Evolutionary conservation across 768 basidiomycete species (phyloP), one percentile per base, ranked within the genome.

Genomic region (Russula vinacea): DNA sequence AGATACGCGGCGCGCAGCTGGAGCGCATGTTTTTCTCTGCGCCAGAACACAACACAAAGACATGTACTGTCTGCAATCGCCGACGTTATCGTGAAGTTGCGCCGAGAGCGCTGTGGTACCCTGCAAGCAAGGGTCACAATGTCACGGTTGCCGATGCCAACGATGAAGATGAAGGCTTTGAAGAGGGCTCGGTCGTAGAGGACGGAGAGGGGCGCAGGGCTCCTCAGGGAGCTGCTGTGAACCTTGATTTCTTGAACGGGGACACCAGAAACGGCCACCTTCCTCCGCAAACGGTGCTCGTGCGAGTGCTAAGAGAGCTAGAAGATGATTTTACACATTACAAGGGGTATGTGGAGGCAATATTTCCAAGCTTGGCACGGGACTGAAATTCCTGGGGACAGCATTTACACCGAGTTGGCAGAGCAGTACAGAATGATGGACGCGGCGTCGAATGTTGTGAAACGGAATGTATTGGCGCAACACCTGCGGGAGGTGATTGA

Each of bases 251-350:
- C 53, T 58, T 69, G 45, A 22, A 50, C n/a, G 37, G 61, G 35
- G 49, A 44, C 11, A 11, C 56, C 3, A 26, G 49, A 26, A 70
- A 73, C 17, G 69, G 72, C 47, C 79, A 78, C 55, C 69, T 91
- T 8, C 94, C 93, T 2, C 90, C 93, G 26, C 95, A 98, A 74
- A 94, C 94, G 0, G 84, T 96, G 14, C 81, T 97, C 4, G 81
- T 86, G 33, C 80, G 90, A 4, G 92, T 97, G 13, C 77, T 98
- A 35, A 74, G 88, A 64, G 93, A 96, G 74, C 79, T 99, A 9
- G 96, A 98, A 73, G 94, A 94, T 65, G 96, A 99, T 72, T 98
- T 98, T 71, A 84, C 84, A 40, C 92, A 94, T 76, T 96, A 95
- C 74, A 97, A 93, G 76, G 86, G 89, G 97, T 98, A 68, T 33